Base-by-base conservation (phyloP, 768 basidiomycete genomes). In the Cystobasidium ongulense region DNA sequence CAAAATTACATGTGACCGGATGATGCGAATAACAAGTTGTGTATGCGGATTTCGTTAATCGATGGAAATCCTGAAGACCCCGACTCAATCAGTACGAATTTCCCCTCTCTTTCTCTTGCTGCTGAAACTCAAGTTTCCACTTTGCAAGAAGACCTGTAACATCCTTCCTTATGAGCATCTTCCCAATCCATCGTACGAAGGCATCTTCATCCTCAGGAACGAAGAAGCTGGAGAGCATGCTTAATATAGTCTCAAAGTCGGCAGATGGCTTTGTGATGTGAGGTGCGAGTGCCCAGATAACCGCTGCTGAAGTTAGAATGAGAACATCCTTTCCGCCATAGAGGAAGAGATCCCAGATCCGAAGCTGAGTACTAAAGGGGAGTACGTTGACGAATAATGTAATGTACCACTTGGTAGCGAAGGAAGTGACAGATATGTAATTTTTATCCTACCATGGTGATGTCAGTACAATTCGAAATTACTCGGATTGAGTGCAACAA, bases 341-440 rank as follows among this genome's bases (percentile, higher is more conserved):
- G 57, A 96, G 83, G 79, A 96, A 90, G 13, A 86, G 91, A 80
- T 99, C 96, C 95, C 95, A 99, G 35, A 99, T 80, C 75, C 96
- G 85, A 31, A 98, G 82, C 82, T 97, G 93, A 59, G 89, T 92
- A 81, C 94, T 91, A 81, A 95, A 98, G 27, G 95, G 92, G 52
- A 99, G 90, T 80, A 95, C 96, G 63, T 93, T 88, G 17, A 66
- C 38, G 79, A 97, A 99, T 17, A 98, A 84, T 1, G 96, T 98
- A 81, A 99, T 98, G 80, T 97, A 99, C 96, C 96, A 98, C 81
- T 98, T 98, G 1, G 95, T 97, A 31, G 93, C 93, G 82, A 95
- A 99, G 23, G 91, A 87, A 33, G 93, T 94, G 15, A 92, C 93
- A 8, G 90, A 90, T 73, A 99, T 89, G 86, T 87, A 89, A 78